A percentile compares a stretch with the other conserved stretches of the same genome.
Conservation (phyloP, 208 protist species). For the Leishmania tarentolae region DNA sequence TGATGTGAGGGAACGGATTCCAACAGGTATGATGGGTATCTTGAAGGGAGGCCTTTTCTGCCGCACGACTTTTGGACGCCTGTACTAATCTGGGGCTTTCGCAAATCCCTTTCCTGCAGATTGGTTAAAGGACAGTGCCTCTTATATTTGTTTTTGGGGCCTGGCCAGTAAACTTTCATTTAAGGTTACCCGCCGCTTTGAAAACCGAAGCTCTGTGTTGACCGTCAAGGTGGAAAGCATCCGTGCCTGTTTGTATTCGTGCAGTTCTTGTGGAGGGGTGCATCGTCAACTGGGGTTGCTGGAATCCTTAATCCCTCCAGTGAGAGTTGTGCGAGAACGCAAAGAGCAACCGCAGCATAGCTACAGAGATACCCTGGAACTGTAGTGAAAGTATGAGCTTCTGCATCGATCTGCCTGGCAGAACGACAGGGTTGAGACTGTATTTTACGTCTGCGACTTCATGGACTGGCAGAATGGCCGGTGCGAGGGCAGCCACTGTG, state of each 20-base stretch:
- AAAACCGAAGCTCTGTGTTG: conserved; percentile 33
- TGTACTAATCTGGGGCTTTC: conserved; percentile 40
- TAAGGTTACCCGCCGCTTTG: conserved; percentile 33
- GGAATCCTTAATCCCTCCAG: conserved; percentile 42
- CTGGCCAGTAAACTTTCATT: conserved; percentile 39
- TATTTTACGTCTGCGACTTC: conserved; percentile 59
- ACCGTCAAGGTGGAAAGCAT: conserved; percentile 52
- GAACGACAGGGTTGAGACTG: conserved; percentile 61
- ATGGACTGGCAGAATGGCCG: conserved; percentile 28
- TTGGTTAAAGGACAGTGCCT: conserved; percentile 18
- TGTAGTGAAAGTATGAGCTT: conserved; percentile 24
- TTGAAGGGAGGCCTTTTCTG: conserved; percentile 34
- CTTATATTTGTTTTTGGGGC: conserved; percentile 58
- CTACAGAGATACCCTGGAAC: conserved; percentile 30
- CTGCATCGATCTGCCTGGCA: conserved; percentile 32
- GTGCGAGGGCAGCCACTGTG: conserved; percentile 21
- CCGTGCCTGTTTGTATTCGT: conserved; percentile 40
- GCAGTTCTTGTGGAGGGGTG: conserved; percentile 56
- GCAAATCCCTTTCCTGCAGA: conserved; percentile 30
- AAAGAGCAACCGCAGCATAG: background rate
- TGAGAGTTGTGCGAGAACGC: conserved; percentile 35
- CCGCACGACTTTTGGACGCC: conserved; percentile 49
- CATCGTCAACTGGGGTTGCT: conserved; percentile 47
- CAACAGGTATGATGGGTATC: conserved; percentile 55
- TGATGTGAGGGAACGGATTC: conserved; percentile 49